Conservation (phyloP, 257 asterid species). For the Ballota nigra region DNA sequence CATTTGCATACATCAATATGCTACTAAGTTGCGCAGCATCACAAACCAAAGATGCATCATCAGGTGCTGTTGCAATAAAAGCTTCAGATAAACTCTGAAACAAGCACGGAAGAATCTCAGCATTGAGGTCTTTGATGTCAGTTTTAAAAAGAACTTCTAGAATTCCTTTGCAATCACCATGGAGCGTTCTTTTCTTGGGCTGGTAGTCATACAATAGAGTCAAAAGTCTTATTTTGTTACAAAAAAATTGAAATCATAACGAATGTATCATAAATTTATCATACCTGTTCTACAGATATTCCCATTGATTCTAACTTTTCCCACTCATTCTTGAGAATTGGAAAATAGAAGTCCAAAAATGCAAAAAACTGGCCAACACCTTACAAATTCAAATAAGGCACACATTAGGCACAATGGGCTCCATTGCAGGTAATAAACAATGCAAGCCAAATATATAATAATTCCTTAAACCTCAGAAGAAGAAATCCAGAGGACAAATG, state of each 20-base stretch:
- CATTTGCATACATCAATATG: background rate
- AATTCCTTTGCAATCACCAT: constrained; percentile 51
- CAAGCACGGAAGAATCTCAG: constrained; percentile 59
- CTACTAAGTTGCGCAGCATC: constrained; percentile 19
- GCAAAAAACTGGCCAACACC: constrained; percentile 42
- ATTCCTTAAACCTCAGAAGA: background rate
- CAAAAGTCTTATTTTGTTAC: constrained; percentile 17
- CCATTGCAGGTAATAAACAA: background rate
- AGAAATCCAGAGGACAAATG: constrained; percentile 13
- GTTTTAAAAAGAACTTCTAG: constrained; percentile 43
- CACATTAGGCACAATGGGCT: background rate
- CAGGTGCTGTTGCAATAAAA: constrained; percentile 42
- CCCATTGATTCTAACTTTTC: constrained; percentile 49
- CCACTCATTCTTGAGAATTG: constrained; percentile 69
- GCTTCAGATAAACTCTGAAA: constrained; percentile 68
- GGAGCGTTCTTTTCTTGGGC: constrained; percentile 42
- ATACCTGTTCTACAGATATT: constrained; percentile 50
- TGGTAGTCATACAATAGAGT: constrained; percentile 30
- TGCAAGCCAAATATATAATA: background rate
- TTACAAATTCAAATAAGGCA: constrained; percentile 26
- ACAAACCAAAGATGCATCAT: constrained; percentile 50
- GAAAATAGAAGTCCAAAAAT: constrained; percentile 52
- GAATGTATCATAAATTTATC: constrained; percentile 2
- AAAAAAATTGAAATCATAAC: background rate
- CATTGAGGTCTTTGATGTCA: constrained; percentile 45